Evolutionary conservation across 768 basidiomycete species (phyloP), one percentile per base, ranked within the genome.

Genomic region (Mycena leptocephala): DNA sequence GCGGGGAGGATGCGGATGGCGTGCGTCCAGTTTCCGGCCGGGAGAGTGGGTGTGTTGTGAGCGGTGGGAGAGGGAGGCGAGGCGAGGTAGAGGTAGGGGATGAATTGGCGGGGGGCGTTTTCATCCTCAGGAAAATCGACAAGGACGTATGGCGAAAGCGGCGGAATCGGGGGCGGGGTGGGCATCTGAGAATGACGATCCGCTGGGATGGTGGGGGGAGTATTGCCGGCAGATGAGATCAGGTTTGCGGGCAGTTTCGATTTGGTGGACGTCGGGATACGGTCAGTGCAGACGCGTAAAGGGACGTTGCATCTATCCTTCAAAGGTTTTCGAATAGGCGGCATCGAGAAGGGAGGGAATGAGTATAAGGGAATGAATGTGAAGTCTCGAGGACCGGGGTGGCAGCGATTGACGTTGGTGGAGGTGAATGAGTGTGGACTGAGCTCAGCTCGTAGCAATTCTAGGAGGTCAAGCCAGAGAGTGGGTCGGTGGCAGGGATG

Each of bases 21-120:
- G 74, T 78, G 77, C 26, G 77, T 78, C 77, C 77, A 78, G 20
- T 5, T 26, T 13, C 77, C 77, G 14, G 43, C 22, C 18, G 77
- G 77, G 5, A 69, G 11, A 0, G 63, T 43, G n/a, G 10, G 9
- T 16, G 59, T 32, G n/a, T n/a, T n/a, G n/a, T n/a, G n/a, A 22
- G 28, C 28, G n/a, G 10, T 16, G 10, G 59, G 39, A 7, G 55
- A 28, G 7, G 74, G 22, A 37, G 73, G 56, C 20, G 77, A 75
- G 58, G 43, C 63, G 0, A 78, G 59, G 22, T 72, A 64, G 37
- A 78, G 70, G 71, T 73, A 72, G 13, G 77, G 77, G 26, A 78
- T 73, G 30, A 78, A 73, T 59, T 78, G 70, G 20, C 74, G 77
- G 9, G 74, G 55, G 4, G 13, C 58, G 35, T 11, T 14, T 4